Conservation (phyloP, 2,329 filamentous ascomycete genomes). For the Blastomyces silverae region DNA sequence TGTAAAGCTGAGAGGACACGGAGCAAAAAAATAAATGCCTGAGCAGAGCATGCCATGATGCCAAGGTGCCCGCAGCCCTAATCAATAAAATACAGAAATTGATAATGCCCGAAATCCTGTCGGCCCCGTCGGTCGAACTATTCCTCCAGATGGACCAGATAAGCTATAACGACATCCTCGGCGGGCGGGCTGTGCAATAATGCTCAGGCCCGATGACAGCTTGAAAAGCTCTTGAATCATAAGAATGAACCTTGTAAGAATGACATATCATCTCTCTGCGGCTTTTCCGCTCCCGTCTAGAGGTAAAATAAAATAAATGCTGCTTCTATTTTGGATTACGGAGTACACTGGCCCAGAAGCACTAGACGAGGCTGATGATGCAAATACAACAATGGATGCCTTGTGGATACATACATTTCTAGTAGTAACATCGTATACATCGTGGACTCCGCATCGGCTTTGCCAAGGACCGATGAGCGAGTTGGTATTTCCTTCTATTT, state of each 20-base stretch:
- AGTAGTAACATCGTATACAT: no score
- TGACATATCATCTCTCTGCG: no score
- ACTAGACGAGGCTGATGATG: neutral
- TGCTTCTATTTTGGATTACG: neutral
- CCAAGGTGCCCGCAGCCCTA: no score
- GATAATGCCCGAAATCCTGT: neutral
- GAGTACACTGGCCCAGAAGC: neutral
- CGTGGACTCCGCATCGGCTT: neutral
- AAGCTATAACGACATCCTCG: neutral
- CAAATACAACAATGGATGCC: neutral
- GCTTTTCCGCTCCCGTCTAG: neutral
- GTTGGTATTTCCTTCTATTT: neutral
- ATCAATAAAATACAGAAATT: neutral
- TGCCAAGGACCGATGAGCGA: neutral
- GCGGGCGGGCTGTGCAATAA: neutral
- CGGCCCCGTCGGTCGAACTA: neutral
- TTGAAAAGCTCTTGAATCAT: neutral
- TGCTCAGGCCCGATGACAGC: neutral
- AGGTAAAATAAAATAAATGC: neutral
- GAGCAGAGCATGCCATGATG: neutral
- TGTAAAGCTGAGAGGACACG: no score
- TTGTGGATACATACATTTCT: neutral
- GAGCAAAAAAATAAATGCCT: no score
- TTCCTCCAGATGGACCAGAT: neutral
- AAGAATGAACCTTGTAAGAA: neutral